Conservation (phyloP, 768 basidiomycete species). For the Auriculariales sp. region DNA sequence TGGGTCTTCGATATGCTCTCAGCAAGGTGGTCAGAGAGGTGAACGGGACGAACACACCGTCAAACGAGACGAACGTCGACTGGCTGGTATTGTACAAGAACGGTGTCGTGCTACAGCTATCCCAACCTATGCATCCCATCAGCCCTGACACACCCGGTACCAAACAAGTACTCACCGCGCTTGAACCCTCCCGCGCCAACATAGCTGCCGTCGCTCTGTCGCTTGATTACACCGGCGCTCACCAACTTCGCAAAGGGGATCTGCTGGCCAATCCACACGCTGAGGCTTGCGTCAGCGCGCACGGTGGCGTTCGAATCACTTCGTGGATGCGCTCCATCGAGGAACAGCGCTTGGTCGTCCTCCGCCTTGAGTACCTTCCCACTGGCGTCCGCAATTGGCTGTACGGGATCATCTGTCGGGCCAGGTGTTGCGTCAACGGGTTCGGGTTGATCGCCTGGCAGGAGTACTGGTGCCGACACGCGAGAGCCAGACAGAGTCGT, state of each 20-base stretch:
- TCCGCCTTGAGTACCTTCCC: too few species aligned
- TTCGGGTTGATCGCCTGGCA: conserved; percentile 8
- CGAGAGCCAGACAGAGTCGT: conserved; percentile 25
- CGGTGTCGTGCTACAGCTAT: conserved; percentile 56
- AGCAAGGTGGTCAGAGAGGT: neutral
- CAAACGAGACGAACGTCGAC: conserved; percentile 50
- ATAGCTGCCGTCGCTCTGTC: conserved; percentile 31
- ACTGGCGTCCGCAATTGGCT: too few species aligned
- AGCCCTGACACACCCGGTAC: neutral
- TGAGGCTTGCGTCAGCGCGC: conserved; percentile 7
- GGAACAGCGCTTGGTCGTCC: conserved; percentile 22
- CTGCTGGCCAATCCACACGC: conserved; percentile 32
- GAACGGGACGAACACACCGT: conserved; percentile 25
- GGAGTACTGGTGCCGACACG: conserved; percentile 14
- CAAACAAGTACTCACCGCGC: conserved; percentile 22
- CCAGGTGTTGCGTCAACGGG: too few species aligned
- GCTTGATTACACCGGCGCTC: conserved; percentile 31
- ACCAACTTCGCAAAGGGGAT: conserved; percentile 37
- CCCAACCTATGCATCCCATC: conserved; percentile 34
- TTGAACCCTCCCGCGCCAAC: conserved; percentile 34
- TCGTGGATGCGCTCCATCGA: conserved; percentile 29
- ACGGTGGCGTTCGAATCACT: conserved; percentile 17
- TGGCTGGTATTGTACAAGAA: conserved; percentile 32
- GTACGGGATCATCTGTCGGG: too few species aligned
- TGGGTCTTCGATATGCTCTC: neutral